A percentile compares a stretch with the other conserved stretches of the same genome.
Evolutionary conservation across 768 basidiomycete species (phyloP).

Genomic region (Boletus rufocinnamomeus): DNA sequence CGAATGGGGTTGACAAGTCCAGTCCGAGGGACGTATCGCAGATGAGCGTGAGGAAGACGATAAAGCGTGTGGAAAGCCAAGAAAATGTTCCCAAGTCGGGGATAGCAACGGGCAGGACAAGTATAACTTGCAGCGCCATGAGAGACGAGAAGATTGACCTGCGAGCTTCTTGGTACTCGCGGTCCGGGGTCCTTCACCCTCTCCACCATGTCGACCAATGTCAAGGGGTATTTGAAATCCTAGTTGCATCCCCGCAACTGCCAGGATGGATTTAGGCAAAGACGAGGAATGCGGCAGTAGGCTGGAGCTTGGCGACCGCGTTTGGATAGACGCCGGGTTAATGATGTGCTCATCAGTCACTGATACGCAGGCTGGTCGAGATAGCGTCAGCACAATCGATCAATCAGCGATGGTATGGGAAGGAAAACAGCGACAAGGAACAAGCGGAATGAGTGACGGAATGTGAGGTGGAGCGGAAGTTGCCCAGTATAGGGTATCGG

Average conservation of each 20-base stretch:
- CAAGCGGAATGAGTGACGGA: background rate
- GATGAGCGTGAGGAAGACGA: constrained; percentile 25
- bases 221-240: constrained; percentile 21
- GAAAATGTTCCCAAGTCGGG: constrained; percentile 19
- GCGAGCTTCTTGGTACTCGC: constrained; percentile 11
- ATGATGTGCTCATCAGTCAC: constrained; percentile 3
- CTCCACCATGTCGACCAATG: constrained; percentile 16
- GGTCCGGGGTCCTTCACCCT: constrained; percentile 15
- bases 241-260: constrained; percentile 20
- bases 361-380: constrained; percentile 13
- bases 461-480: constrained; percentile 13
- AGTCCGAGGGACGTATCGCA: constrained; percentile 15
- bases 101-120: constrained; percentile 24
- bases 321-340: constrained; percentile 10
- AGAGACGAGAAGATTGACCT: constrained; percentile 20
- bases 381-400: constrained; percentile 14
- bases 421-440: background rate
- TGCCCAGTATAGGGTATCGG: constrained; percentile 16
- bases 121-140: constrained; percentile 24
- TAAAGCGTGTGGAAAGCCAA: constrained; percentile 21
- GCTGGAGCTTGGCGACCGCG: constrained; percentile 26
- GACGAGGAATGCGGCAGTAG: constrained; percentile 23
- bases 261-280: constrained; percentile 19
- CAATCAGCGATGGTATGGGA: constrained; percentile 14
- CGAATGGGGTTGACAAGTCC: constrained; percentile 10